phyloP scores from a whole-genome alignment of 1,284 basidiomycete species.

The Sanghuangporus baumii region DNA sequence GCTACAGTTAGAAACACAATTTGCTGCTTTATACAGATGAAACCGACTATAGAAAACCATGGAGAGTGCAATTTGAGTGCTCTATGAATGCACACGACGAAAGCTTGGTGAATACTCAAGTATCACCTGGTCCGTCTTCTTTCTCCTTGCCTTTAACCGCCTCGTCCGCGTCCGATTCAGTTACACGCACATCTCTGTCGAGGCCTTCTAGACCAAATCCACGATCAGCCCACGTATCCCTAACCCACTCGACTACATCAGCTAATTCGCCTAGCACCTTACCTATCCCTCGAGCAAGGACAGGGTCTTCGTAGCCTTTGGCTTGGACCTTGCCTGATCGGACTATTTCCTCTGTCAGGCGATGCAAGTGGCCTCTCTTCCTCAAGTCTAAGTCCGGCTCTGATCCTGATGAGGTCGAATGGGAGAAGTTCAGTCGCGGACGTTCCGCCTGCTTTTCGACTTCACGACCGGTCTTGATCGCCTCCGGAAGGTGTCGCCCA shows the following conservation, averaged over 20 bases:
- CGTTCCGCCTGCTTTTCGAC: not conserved
- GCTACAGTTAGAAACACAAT: no score
- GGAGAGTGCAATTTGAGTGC: no score
- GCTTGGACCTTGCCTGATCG: conserved; percentile 24
- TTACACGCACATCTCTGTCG: not conserved
- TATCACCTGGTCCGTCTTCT: not conserved
- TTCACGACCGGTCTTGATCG: conserved; percentile 9
- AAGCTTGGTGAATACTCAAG: no score
- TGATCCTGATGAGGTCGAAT: not conserved
- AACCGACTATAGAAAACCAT: no score
- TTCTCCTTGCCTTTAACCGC: not conserved
- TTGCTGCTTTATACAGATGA: no score
- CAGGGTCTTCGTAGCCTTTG: conserved; percentile 44
- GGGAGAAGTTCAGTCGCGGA: not conserved
- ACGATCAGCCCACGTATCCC: conserved; percentile 34
- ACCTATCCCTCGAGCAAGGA: conserved; percentile 29
- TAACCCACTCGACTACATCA: conserved; percentile 35
- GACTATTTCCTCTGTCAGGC: not conserved
- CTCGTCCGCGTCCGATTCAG: not conserved
- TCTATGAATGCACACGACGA: no score
- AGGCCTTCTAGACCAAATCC: conserved; percentile 16
- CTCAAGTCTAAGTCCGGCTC: not conserved
- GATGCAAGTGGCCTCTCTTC: not conserved
- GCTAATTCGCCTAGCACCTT: conserved; percentile 30
- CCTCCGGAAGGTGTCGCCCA: not conserved